Percentiles rank a stretch among this genome's conserved stretches.
These are phyloP conservation scores for Hanseniaspora guilliermondii DNA, from an alignment of 805 yeast genomes.

Conservation along the genomic window DNA sequence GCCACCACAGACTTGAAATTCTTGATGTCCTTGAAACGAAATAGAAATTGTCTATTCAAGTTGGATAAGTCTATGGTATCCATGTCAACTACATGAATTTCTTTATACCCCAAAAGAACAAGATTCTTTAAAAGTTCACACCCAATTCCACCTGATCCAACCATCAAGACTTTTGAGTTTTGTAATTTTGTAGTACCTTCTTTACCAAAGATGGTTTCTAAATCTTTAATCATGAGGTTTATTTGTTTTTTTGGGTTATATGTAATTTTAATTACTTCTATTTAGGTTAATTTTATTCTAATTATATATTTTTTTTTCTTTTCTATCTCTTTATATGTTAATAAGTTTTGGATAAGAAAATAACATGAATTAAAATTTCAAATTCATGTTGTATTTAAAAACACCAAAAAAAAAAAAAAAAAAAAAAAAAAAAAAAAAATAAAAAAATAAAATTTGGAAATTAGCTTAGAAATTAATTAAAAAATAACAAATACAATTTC, in stretches of 20 bases:
- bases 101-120: constrained; percentile 68
- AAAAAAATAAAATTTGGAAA: too few species aligned
- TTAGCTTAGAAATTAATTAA: too few species aligned
- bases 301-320: background rate
- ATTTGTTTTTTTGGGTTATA: too few species aligned
- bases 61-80: constrained; percentile 91
- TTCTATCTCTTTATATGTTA: too few species aligned
- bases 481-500: too few species aligned
- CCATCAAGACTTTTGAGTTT: constrained; percentile 53
- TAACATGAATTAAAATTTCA: too few species aligned
- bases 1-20: constrained; percentile 80
- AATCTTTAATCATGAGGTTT: constrained; percentile 8
- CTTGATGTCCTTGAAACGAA: constrained; percentile 80
- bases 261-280: too few species aligned
- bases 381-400: too few species aligned
- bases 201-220: constrained; percentile 8
- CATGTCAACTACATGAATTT: constrained; percentile 81
- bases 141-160: constrained; percentile 96
- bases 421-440: too few species aligned
- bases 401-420: too few species aligned
- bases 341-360: too few species aligned
- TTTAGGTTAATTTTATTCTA: background rate
- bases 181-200: constrained; percentile 17
- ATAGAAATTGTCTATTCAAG: constrained; percentile 83
- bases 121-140: constrained; percentile 79